Evolutionary conservation across 352 stramenopile genomes (phyloP), one percentile per base, ranked within the genome.

Genomic region (Globisporangium iwayamae): DNA sequence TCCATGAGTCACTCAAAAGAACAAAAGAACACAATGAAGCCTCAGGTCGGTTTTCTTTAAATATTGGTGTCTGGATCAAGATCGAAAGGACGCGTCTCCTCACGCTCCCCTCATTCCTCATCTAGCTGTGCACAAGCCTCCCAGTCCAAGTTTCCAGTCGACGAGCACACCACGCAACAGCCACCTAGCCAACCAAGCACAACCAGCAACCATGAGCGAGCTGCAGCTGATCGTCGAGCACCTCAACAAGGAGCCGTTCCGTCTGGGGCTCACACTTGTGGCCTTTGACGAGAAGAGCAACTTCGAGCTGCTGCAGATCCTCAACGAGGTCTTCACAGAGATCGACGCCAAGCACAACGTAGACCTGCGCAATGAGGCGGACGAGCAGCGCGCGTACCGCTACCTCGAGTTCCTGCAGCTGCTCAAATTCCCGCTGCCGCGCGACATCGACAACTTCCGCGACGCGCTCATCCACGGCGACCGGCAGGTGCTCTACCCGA

Each of bases 231-330:
- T 98, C 73, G 93, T 98, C 41, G 86, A 96, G 75, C 80, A 93
- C 66, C 84, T 98, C 62, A 98, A 98, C 74, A 91, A 97, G 69
- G 83, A 94, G 63, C 91, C 92, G 8, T 98, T 98, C 78, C 85
- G 81, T 10, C 82, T 96, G 30, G 86, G 91, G 8, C 75, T 97
- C 59, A 93, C 83, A 30, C 75, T 97, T 60, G 88, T 96, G 51
- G 91, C 93, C 46, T 98, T 98, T 62, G 96, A 98, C 60, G 93
- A 98, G 73, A 98, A 98, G 66, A 87, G 81, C 62, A 91, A 89
- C 67, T 93, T 95, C 48, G 94, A 98, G 65, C 73, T 98, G 52
- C 80, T 98, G 10, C 90, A 98, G 75, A 84, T 97, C 48, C 81
- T 98, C 9, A 96, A 98, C 67, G 89, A 98, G 65, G 90, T 98